These are phyloP conservation scores for Magnolia sinica DNA, from an alignment of 164 flowering plant genomes.

Conservation along the genomic window DNA sequence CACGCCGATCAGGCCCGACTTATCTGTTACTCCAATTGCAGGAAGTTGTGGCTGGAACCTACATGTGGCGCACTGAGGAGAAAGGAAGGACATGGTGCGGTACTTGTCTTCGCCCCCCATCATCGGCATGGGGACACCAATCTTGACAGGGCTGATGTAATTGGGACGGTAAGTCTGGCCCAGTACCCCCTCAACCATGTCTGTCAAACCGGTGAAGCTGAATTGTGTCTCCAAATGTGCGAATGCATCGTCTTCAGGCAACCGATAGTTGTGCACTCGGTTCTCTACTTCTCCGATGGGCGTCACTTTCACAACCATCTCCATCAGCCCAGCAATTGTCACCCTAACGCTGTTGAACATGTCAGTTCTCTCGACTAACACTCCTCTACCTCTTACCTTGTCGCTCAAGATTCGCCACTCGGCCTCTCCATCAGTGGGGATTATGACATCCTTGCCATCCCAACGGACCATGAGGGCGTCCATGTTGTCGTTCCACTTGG, in stretches of 20 bases:
- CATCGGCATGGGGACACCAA: slow-evolving; percentile 69
- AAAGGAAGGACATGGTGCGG: slow-evolving; percentile 45
- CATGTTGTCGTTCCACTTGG: slow-evolving; percentile 52
- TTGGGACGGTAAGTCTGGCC: slow-evolving; percentile 68
- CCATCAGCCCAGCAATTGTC: slow-evolving; percentile 36
- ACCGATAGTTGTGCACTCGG: slow-evolving; percentile 54
- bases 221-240: slow-evolving; percentile 43
- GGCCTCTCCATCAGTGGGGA: slow-evolving; percentile 54
- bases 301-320: slow-evolving; percentile 44
- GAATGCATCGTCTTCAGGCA: slow-evolving; percentile 48
- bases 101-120: slow-evolving; percentile 80
- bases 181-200: slow-evolving; percentile 57
- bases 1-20: background rate
- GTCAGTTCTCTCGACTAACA: slow-evolving; percentile 56
- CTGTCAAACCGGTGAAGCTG: slow-evolving; percentile 40
- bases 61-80: slow-evolving; percentile 50
- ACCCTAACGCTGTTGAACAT: slow-evolving; percentile 48
- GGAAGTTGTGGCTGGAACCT: slow-evolving; percentile 27
- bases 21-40: background rate
- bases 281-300: slow-evolving; percentile 59
- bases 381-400: slow-evolving; percentile 27
- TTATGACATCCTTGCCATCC: slow-evolving; percentile 37
- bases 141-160: slow-evolving; percentile 58
- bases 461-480: slow-evolving; percentile 49
- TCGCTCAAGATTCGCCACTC: slow-evolving; percentile 39